phyloP scores from a whole-genome alignment of 192 early-diverging fungal species.

The Backusella tuberculispora region DNA sequence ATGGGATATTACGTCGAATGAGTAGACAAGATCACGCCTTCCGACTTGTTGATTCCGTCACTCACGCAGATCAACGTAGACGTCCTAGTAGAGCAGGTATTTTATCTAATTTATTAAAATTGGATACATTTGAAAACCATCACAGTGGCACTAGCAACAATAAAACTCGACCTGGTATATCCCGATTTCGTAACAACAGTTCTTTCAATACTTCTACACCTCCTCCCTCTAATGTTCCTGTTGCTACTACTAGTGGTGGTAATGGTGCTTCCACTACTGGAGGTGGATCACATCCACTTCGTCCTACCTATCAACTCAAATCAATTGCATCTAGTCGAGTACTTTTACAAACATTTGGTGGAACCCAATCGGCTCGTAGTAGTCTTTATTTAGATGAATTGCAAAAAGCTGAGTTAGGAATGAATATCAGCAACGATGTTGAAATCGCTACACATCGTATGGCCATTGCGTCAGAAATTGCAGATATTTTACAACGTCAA shows the following conservation, averaged over 20 bases:
- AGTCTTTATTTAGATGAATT: conserved; percentile 31
- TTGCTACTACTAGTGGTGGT: no score
- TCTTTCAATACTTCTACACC: no score
- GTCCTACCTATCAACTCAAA: conserved; percentile 7
- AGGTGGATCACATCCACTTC: not conserved
- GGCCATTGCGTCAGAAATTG: conserved; percentile 41
- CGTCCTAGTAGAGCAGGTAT: conserved; percentile 45
- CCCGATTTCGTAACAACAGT: no score
- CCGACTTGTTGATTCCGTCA: conserved; percentile 31
- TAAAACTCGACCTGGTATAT: not conserved
- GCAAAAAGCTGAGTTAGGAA: conserved; percentile 29
- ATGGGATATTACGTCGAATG: not conserved
- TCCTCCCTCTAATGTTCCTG: no score
- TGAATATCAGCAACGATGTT: not conserved
- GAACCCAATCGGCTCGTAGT: conserved; percentile 22
- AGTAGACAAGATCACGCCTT: conserved; percentile 35
- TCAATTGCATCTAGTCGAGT: conserved; percentile 13
- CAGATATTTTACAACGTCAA: conserved; percentile 50
- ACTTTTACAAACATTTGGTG: conserved; percentile 18
- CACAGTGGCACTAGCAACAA: conserved; percentile 5
- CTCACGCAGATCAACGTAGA: not conserved
- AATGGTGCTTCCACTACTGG: not conserved
- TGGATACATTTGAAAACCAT: conserved; percentile 34
- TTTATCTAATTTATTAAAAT: conserved; percentile 49
- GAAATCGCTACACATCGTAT: conserved; percentile 31